Conservation (phyloP, 2,329 filamentous ascomycete genomes). For the Claviceps sp. region DNA sequence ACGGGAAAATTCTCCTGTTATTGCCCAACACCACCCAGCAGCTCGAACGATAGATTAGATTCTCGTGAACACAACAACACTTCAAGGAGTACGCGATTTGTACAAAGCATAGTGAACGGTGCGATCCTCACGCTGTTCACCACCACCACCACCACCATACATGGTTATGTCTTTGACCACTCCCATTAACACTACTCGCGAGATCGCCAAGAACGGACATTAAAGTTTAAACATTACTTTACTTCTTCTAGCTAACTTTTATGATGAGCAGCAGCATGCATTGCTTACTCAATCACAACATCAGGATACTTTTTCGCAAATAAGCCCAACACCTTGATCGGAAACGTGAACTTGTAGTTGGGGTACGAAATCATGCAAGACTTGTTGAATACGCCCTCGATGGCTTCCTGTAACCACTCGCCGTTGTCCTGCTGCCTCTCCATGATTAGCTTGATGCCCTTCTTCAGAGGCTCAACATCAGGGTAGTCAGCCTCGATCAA, state of each 20-base stretch:
- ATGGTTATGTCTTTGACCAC: neutral
- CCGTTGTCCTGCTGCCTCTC: conserved; percentile 73
- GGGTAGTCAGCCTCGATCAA: conserved; percentile 76
- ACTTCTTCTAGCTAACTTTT: neutral
- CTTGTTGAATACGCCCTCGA: conserved; percentile 98
- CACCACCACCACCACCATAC: neutral
- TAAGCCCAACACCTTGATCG: conserved; percentile 86
- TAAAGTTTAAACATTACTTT: neutral
- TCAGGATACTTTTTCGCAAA: conserved; percentile 63
- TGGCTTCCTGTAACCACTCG: conserved; percentile 89
- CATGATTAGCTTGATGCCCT: conserved; percentile 71
- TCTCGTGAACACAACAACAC: too few species aligned
- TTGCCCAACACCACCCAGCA: too few species aligned
- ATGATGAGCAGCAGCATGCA: neutral
- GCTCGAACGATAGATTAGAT: too few species aligned
- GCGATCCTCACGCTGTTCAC: neutral
- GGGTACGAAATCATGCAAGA: conserved; percentile 98
- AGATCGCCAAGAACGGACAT: neutral
- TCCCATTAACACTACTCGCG: neutral
- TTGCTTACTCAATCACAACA: conserved; percentile 30
- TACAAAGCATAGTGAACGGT: too few species aligned
- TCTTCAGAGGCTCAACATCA: conserved; percentile 55
- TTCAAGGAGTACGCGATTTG: too few species aligned
- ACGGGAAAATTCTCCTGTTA: too few species aligned
- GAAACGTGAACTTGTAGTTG: conserved; percentile 96